A percentile compares a stretch with the other conserved stretches of the same genome.
phyloP scores from a whole-genome alignment of 345 rosid genomes.

The Clarkia xantiana region DNA sequence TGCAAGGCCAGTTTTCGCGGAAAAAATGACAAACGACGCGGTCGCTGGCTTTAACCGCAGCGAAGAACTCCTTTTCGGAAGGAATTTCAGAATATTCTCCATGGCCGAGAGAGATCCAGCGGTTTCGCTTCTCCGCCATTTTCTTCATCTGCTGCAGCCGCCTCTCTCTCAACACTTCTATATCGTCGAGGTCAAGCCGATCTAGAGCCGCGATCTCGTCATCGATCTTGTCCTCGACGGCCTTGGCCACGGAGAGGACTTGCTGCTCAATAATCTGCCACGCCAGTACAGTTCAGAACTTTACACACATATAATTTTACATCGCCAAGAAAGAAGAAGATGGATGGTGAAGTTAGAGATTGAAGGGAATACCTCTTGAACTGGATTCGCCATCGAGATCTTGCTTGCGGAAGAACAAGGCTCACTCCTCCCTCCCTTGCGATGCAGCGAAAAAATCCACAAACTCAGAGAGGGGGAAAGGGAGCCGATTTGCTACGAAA shows the following conservation, averaged over 20 bases:
- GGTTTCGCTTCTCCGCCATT: slow-evolving; percentile 84
- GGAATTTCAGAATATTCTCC: slow-evolving; percentile 83
- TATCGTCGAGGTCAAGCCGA: slow-evolving; percentile 70
- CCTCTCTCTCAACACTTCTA: slow-evolving; percentile 71
- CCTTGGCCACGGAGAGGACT: slow-evolving; percentile 74
- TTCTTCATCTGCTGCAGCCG: slow-evolving; percentile 84
- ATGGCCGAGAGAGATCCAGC: slow-evolving; percentile 94
- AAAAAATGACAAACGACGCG: slow-evolving; percentile 94
- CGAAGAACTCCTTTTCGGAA: slow-evolving; percentile 76
- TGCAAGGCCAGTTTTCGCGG: slow-evolving; percentile 98
- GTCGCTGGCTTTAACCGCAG: slow-evolving; percentile 75
- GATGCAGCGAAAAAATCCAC: background rate
- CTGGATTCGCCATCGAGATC: slow-evolving; percentile 25
- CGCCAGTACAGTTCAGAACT: background rate
- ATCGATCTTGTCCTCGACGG: slow-evolving; percentile 78
- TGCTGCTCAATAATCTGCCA: slow-evolving; percentile 77
- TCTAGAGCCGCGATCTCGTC: slow-evolving; percentile 80
- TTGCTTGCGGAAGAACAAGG: too few relatives aligned
- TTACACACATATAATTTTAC: too few relatives aligned
- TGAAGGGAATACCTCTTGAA: slow-evolving; percentile 23
- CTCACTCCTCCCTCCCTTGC: too few relatives aligned
- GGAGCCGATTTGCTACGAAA: too few relatives aligned
- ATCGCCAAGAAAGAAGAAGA: too few relatives aligned
- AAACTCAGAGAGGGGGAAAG: too few relatives aligned
- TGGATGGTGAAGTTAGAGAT: background rate